A percentile compares a stretch with the other conserved stretches of the same genome.
These are phyloP conservation scores for Spinellus fusiger DNA, from an alignment of 192 early-diverging fungal genomes.

Conservation along the genomic window DNA sequence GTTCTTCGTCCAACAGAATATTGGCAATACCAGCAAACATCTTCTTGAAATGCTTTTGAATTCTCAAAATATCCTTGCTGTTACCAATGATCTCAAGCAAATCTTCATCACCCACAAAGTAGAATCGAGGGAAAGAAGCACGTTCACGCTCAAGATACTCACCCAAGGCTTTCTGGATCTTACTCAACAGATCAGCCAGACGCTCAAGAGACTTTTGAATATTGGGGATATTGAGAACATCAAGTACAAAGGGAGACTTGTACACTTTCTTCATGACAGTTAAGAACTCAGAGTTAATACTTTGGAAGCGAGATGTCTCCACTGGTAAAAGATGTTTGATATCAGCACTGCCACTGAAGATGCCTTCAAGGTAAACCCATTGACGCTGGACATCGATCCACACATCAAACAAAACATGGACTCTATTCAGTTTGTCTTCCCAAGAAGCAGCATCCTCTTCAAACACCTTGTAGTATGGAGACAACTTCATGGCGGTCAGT, in stretches of 20 bases:
- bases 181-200: conserved; percentile 83
- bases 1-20: conserved; percentile 81
- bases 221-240: conserved; percentile 87
- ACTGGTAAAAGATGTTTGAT: conserved; percentile 96
- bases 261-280: conserved; percentile 98
- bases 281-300: conserved; percentile 98
- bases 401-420: conserved; percentile 95
- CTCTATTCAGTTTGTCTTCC: conserved; percentile 96
- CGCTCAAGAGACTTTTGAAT: conserved; percentile 96
- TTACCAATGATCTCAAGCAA: conserved; percentile 99
- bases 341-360: conserved; percentile 93
- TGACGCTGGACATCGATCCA: conserved; percentile 99
- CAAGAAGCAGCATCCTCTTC: conserved; percentile 92
- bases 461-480: conserved; percentile 97
- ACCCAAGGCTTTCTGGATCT: conserved; percentile 98
- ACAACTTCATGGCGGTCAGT: conserved; percentile 93
- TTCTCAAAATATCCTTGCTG: conserved; percentile 87
- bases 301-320: conserved; percentile 93
- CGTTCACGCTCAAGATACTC: conserved; percentile 98
- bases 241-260: conserved; percentile 95
- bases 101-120: conserved; percentile 99
- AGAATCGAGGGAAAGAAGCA: conserved; percentile 96
- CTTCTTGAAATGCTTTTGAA: conserved; percentile 99
- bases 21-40: conserved; percentile 97
- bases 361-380: conserved; percentile 99